Evolutionary conservation across 352 stramenopile genomes (phyloP).

Genomic region (Phytophthora citrophthora): DNA sequence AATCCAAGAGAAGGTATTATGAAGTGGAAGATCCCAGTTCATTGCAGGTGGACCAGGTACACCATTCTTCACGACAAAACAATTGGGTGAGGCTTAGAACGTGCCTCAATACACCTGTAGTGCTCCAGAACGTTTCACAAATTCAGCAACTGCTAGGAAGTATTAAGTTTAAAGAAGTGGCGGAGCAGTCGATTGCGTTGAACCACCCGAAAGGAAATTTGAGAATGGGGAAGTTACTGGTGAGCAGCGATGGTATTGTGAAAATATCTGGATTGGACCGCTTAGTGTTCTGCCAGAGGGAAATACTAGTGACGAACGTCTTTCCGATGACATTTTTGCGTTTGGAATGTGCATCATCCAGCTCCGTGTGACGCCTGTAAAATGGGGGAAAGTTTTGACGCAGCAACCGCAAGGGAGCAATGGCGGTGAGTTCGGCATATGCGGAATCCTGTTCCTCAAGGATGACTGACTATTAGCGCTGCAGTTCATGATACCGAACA

Average conservation of each 20-base stretch:
- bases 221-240: conserved; percentile 22
- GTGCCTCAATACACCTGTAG: conserved; percentile 21
- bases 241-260: conserved; percentile 20
- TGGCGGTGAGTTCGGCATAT: conserved; percentile 24
- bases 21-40: conserved; percentile 1
- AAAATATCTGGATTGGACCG: conserved; percentile 13
- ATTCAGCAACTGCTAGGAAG: not conserved
- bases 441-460: conserved; percentile 6
- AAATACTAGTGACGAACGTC: not conserved
- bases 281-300: not conserved
- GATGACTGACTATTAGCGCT: conserved; percentile 5
- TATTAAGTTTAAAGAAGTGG: not conserved
- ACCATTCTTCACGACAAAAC: conserved; percentile 9
- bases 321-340: conserved; percentile 13
- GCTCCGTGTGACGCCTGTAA: not conserved
- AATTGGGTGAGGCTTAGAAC: conserved; percentile 20
- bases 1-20: not conserved
- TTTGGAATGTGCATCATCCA: conserved; percentile 24
- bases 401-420: conserved; percentile 12
- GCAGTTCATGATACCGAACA: conserved; percentile 20
- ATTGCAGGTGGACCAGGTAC: conserved; percentile 9
- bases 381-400: not conserved
- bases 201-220: conserved; percentile 35
- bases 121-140: conserved; percentile 14
- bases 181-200: conserved; percentile 21